phyloP scores from a whole-genome alignment of 441 rosid genomes.

The Erysimum cheiri region DNA sequence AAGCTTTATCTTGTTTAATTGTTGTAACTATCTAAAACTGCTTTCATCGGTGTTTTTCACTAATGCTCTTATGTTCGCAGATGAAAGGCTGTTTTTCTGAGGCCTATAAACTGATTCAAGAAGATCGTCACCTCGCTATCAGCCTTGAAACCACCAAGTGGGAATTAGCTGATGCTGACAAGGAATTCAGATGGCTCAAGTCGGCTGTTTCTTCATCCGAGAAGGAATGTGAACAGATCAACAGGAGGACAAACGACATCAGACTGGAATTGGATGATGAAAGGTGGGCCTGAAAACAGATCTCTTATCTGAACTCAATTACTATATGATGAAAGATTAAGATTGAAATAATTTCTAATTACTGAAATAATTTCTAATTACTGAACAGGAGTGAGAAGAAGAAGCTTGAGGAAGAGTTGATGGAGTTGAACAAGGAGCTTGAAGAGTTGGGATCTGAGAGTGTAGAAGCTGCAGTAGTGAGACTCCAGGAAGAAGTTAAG shows the following conservation, averaged over 20 bases:
- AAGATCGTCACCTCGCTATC: constrained; percentile 70
- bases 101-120: constrained; percentile 69
- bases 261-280: constrained; percentile 68
- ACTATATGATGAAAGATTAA: not conserved
- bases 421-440: constrained; percentile 66
- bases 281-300: constrained; percentile 52
- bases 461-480: constrained; percentile 83
- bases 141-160: constrained; percentile 73
- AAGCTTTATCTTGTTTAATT: constrained; percentile 7
- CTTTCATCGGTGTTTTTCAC: not conserved
- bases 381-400: constrained; percentile 67
- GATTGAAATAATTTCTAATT: no score
- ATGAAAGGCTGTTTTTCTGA: constrained; percentile 75
- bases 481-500: constrained; percentile 86
- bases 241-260: constrained; percentile 61
- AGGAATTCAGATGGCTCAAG: constrained; percentile 88
- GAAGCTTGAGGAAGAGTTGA: constrained; percentile 81
- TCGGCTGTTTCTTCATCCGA: constrained; percentile 75
- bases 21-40: constrained; percentile 2
- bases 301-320: not conserved
- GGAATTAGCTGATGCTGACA: constrained; percentile 89
- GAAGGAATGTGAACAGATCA: constrained; percentile 83
- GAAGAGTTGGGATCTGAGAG: constrained; percentile 74
- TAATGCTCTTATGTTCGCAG: constrained; percentile 53
- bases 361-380: constrained; percentile 5